Base-by-base conservation (phyloP, 306 rosid species). In the Castanea sativa region DNA sequence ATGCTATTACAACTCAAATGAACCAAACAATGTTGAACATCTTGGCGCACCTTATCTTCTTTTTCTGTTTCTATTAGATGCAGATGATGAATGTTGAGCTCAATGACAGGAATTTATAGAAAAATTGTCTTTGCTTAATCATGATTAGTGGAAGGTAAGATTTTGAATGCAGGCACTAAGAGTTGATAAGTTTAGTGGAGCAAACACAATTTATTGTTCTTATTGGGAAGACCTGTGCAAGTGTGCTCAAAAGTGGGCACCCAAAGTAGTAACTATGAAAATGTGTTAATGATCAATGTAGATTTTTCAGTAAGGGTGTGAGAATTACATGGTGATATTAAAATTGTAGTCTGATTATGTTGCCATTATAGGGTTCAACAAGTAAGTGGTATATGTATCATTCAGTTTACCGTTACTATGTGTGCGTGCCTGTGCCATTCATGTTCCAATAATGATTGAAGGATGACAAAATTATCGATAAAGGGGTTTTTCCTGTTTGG, bases 281-380 rank as follows among this genome's bases (percentile, higher is more conserved):
- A 49, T 12, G 53, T 2, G 5, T 49, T 12, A 49, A 49, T 49
- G 16, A 49, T 49, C 16, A 49, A 49, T 49, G 16, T 11, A 49
- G 53, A 11, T 10, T 10, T 49, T 49, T 49, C 15, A 49, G 53
- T 10, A 49, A 49, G 1, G 53, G 53, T 49, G 53, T 49, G 53
- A 49, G 53, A 3, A 49, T 49, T 49, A 12, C 15, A 12, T 49
- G 53, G 53, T 49, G 53, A 0, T 49, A 27, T 33, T 15, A 38
- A 23, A 5, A 13, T 9, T 29, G 18, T 3, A 21, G 65, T 57
- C 25, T 78, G 60, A 70, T 38, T 78, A 19, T 57, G 49, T 78
- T 78, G 38, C 75, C 58, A 69, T 69, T 78, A 27, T 41, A 14
- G 76, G 76, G 75, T 55, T 70, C 76, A 78, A 68, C 49, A 10